Conservation (phyloP, 805 yeast genomes). For the Wickerhamiella australiensis region DNA sequence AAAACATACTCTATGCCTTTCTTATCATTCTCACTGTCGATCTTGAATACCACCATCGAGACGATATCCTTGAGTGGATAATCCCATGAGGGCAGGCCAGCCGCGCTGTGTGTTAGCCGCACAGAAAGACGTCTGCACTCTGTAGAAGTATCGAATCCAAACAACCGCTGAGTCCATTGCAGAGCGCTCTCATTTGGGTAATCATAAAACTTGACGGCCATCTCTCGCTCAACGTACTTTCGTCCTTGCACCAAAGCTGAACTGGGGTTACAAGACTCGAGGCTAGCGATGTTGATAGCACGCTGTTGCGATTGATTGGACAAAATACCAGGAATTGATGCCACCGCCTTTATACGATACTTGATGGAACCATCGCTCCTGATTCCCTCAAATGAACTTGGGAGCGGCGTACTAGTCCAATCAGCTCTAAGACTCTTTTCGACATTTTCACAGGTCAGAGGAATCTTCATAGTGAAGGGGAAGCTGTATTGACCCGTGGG, state of each 20-base stretch:
- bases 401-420: neutral
- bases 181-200: neutral
- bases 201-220: conserved; percentile 3
- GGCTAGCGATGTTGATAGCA: neutral
- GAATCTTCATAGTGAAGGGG: neutral
- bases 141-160: conserved; percentile 2
- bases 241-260: neutral
- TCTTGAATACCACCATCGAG: neutral
- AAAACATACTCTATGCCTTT: neutral
- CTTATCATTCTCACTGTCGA: neutral
- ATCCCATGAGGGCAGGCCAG: conserved; percentile 5
- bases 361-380: neutral
- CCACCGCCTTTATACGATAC: neutral
- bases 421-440: neutral
- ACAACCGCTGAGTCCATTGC: conserved; percentile 3
- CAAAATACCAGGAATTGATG: neutral
- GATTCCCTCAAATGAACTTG: neutral
- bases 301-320: neutral
- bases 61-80: neutral
- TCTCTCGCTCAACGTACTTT: conserved; percentile 2
- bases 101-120: neutral
- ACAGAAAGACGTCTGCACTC: neutral
- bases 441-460: neutral
- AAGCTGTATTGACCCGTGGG: neutral
- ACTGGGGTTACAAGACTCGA: neutral